phyloP scores from a whole-genome alignment of 768 basidiomycete species.

The Fistulinella prunicolor region DNA sequence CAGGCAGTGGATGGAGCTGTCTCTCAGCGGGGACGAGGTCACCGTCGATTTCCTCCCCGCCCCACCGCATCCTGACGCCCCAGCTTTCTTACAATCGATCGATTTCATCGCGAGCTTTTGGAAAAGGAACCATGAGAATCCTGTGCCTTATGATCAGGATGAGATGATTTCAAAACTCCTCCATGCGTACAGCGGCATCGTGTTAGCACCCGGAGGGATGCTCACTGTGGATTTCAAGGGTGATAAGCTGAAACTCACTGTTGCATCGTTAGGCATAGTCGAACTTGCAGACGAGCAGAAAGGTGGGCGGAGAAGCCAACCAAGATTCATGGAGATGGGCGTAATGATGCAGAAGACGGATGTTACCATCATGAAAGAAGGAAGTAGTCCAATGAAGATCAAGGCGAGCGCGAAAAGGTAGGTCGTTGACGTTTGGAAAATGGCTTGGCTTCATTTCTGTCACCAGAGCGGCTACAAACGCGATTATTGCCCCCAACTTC shows the following conservation, averaged over 20 bases:
- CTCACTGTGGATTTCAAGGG: constrained; percentile 89
- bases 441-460: not conserved
- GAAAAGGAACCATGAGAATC: constrained; percentile 49
- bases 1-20: constrained; percentile 88
- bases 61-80: constrained; percentile 49
- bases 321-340: constrained; percentile 48
- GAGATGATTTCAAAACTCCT: constrained; percentile 78
- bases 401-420: constrained; percentile 91
- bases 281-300: constrained; percentile 65
- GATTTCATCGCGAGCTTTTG: constrained; percentile 78
- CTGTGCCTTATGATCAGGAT: constrained; percentile 80
- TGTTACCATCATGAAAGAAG: constrained; percentile 82
- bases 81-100: constrained; percentile 69
- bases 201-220: constrained; percentile 66
- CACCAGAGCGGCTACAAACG: constrained; percentile 80
- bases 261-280: constrained; percentile 57
- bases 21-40: constrained; percentile 71
- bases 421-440: constrained; percentile 14
- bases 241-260: constrained; percentile 68
- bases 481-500: constrained; percentile 96
- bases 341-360: constrained; percentile 92
- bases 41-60: constrained; percentile 58
- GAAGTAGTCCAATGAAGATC: constrained; percentile 78
- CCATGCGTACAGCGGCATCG: constrained; percentile 66
- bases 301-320: constrained; percentile 34